Percentiles rank a stretch among this genome's conserved stretches.
These are phyloP conservation scores for Arctium lappa DNA, from an alignment of 129 eudicot species.

Conservation along the genomic window DNA sequence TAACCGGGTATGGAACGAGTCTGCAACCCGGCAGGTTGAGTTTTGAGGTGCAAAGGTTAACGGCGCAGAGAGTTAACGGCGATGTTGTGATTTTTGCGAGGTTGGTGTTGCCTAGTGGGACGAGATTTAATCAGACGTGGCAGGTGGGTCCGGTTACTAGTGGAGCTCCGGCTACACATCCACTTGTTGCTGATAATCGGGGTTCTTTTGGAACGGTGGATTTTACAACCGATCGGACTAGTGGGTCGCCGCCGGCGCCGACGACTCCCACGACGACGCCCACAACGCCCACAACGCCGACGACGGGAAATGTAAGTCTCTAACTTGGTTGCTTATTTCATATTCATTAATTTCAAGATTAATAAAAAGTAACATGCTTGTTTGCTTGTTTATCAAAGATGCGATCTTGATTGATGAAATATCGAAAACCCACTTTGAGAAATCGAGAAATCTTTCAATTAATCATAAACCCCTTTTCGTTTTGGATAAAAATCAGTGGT, in stretches of 20 bases:
- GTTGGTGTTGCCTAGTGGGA: background rate
- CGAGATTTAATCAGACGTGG: background rate
- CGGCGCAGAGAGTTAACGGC: conserved; percentile 11
- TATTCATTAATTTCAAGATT: too few species aligned
- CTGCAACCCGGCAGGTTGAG: conserved; percentile 36
- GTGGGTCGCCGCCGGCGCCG: background rate
- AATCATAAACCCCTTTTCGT: background rate
- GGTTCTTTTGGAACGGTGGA: background rate
- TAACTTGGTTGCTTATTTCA: background rate
- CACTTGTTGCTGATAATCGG: background rate
- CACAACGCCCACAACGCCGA: background rate
- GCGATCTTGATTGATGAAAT: background rate
- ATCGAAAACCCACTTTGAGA: background rate
- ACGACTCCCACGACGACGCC: background rate
- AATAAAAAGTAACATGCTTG: too few species aligned
- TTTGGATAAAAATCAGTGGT: too few species aligned
- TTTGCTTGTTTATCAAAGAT: background rate
- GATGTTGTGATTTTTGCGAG: background rate
- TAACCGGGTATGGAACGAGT: background rate
- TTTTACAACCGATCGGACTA: background rate
- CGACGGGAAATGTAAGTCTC: background rate
- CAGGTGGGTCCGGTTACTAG: background rate
- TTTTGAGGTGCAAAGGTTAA: conserved; percentile 34
- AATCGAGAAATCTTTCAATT: background rate
- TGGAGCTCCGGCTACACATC: background rate